Percentiles rank a stretch among this genome's conserved stretches.
These are phyloP conservation scores for Limonium bicolor DNA, from an alignment of 148 eudicot species.

Conservation along the genomic window DNA sequence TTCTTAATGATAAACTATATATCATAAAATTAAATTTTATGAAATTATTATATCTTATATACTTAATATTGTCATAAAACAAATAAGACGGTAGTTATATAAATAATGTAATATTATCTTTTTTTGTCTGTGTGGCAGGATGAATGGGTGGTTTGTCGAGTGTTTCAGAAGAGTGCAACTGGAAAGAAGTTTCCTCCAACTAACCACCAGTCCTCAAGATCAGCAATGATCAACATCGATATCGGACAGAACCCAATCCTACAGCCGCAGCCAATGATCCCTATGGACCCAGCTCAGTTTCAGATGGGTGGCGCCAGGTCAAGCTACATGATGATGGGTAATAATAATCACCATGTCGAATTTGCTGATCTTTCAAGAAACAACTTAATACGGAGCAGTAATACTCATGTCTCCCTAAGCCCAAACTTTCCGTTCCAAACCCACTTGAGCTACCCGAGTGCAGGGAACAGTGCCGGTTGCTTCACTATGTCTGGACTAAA, in stretches of 20 bases:
- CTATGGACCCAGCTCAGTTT: slow-evolving; percentile 25
- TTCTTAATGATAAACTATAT: no score
- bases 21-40: no score
- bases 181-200: slow-evolving; percentile 64
- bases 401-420: slow-evolving; percentile 18
- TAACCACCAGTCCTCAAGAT: slow-evolving; percentile 26
- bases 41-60: no score
- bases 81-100: neutral
- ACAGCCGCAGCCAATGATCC: slow-evolving; percentile 32
- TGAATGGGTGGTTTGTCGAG: slow-evolving; percentile 90
- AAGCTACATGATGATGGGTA: slow-evolving; percentile 29
- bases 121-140: slow-evolving; percentile 25
- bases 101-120: neutral
- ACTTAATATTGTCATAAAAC: no score
- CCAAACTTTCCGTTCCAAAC: slow-evolving; percentile 22
- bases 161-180: slow-evolving; percentile 72
- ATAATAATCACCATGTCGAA: slow-evolving; percentile 8
- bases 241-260: slow-evolving; percentile 5
- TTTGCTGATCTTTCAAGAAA: slow-evolving; percentile 36
- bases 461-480: slow-evolving; percentile 17
- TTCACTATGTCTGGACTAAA: slow-evolving; percentile 61
- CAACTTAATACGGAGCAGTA: slow-evolving; percentile 1
- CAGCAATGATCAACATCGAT: slow-evolving; percentile 31
- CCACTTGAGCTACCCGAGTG: slow-evolving; percentile 27
- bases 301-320: slow-evolving; percentile 19